Conservation (phyloP, 2,329 filamentous ascomycete species). For the Fonsecaea monophora region DNA sequence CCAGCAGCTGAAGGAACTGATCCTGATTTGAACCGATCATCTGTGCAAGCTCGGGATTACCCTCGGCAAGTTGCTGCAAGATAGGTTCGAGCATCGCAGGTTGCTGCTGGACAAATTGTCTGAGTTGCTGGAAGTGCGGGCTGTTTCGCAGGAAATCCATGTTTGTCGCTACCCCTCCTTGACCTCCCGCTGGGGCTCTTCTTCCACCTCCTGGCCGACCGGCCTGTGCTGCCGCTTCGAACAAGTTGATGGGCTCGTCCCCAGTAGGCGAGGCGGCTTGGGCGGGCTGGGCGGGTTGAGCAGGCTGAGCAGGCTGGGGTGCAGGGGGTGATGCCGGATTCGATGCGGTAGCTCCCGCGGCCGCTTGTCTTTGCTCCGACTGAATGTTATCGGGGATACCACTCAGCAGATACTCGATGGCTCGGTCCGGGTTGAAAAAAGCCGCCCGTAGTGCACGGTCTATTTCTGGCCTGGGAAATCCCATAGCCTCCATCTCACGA, state of each 20-base stretch:
- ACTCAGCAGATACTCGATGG: constrained; percentile 91
- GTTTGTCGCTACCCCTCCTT: constrained; percentile 61
- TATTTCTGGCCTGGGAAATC: constrained; percentile 86
- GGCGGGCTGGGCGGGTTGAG: constrained; percentile 46
- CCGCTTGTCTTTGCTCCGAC: constrained; percentile 68
- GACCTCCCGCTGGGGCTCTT: constrained; percentile 50
- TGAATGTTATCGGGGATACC: constrained; percentile 88
- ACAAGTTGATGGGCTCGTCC: constrained; percentile 80
- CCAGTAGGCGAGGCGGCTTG: constrained; percentile 50
- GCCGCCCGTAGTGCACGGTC: constrained; percentile 94
- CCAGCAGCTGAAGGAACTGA: constrained; percentile 87
- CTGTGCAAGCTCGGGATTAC: constrained; percentile 92
- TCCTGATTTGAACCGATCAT: constrained; percentile 91
- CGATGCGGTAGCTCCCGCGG: constrained; percentile 42
- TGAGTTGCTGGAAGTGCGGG: constrained; percentile 95
- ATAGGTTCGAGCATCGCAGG: constrained; percentile 99
- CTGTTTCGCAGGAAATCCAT: constrained; percentile 95
- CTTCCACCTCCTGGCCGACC: constrained; percentile 42
- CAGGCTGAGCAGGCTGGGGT: constrained; percentile 40
- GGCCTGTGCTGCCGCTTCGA: constrained; percentile 87
- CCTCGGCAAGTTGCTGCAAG: constrained; percentile 90
- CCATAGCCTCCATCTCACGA: constrained; percentile 96
- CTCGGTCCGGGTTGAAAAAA: constrained; percentile 95
- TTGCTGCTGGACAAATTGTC: constrained; percentile 95
- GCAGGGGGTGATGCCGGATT: constrained; percentile 46